Conservation (phyloP, 768 basidiomycete genomes). For the Lyophyllum decastes region DNA sequence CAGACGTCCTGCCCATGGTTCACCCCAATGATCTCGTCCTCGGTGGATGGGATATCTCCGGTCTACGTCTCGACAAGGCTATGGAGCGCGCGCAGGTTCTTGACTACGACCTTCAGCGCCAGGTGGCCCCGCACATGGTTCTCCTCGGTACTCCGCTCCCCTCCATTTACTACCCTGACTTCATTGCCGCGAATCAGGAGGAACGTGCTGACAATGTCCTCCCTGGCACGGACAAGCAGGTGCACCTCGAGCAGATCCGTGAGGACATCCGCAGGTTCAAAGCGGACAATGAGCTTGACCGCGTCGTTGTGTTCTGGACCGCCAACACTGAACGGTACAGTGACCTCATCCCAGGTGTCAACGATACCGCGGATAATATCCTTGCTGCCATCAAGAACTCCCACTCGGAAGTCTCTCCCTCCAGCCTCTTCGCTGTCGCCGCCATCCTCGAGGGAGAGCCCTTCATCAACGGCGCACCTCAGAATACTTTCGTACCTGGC, state of each 20-base stretch:
- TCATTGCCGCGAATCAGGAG: constrained; percentile 97
- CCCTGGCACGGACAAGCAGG: constrained; percentile 83
- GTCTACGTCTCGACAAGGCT: constrained; percentile 80
- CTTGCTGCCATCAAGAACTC: constrained; percentile 80
- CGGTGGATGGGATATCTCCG: constrained; percentile 98
- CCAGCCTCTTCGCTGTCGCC: constrained; percentile 93
- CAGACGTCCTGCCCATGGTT: constrained; percentile 94
- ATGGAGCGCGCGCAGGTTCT: constrained; percentile 94
- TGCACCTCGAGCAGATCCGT: constrained; percentile 89
- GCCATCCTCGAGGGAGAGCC: constrained; percentile 93
- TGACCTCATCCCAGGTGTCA: constrained; percentile 91
- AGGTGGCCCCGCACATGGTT: constrained; percentile 86
- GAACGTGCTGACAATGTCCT: constrained; percentile 94
- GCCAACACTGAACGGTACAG: constrained; percentile 99
- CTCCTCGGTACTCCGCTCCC: constrained; percentile 82
- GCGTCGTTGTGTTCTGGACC: constrained; percentile 96
- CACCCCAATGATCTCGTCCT: constrained; percentile 98
- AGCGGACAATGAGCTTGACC: constrained; percentile 76
- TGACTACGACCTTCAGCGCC: constrained; percentile 95
- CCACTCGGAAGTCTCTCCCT: constrained; percentile 94
- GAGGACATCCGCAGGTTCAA: constrained; percentile 96
- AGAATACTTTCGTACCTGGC: constrained; percentile 99
- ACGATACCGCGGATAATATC: constrained; percentile 90
- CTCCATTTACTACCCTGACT: constrained; percentile 96
- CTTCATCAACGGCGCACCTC: constrained; percentile 96